Percentiles rank a stretch among this genome's conserved stretches.
Evolutionary conservation across 2,329 filamentous ascomycete genomes (phyloP).

Genomic region (Nemania abortiva): DNA sequence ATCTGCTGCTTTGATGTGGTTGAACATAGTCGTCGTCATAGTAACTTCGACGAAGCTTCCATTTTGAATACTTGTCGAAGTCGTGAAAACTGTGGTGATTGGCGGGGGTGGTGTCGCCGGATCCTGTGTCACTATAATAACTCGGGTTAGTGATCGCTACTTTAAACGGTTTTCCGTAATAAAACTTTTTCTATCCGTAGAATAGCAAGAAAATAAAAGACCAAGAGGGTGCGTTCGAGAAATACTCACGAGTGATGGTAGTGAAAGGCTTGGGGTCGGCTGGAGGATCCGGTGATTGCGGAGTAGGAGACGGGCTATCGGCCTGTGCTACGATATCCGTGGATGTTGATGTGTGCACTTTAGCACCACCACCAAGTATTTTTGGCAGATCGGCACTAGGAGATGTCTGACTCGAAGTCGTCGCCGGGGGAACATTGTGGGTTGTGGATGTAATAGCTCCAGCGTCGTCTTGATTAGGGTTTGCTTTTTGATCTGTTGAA

Average conservation of each 20-base stretch:
- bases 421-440: neutral
- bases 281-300: neutral
- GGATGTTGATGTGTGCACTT: neutral
- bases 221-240: neutral
- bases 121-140: slow-evolving; percentile 22
- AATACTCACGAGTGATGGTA: slow-evolving; percentile 28
- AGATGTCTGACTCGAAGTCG: neutral
- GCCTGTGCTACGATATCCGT: neutral
- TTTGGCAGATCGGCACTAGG: neutral
- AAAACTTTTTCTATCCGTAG: too few species aligned
- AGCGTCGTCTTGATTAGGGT: neutral
- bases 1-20: slow-evolving; percentile 37
- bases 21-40: slow-evolving; percentile 28
- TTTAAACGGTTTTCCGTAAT: slow-evolving; percentile 1
- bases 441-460: neutral
- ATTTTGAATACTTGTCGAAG: slow-evolving; percentile 30
- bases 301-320: neutral
- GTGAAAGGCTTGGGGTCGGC: slow-evolving; percentile 21
- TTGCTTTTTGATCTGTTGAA: neutral
- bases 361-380: neutral
- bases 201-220: neutral
- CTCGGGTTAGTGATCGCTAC: slow-evolving; percentile 13
- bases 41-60: slow-evolving; percentile 37
- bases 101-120: slow-evolving; percentile 12
- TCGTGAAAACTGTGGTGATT: slow-evolving; percentile 42